These are phyloP conservation scores for Heterobasidion annosum DNA, from an alignment of 1,284 basidiomycete genomes.

Conservation along the genomic window DNA sequence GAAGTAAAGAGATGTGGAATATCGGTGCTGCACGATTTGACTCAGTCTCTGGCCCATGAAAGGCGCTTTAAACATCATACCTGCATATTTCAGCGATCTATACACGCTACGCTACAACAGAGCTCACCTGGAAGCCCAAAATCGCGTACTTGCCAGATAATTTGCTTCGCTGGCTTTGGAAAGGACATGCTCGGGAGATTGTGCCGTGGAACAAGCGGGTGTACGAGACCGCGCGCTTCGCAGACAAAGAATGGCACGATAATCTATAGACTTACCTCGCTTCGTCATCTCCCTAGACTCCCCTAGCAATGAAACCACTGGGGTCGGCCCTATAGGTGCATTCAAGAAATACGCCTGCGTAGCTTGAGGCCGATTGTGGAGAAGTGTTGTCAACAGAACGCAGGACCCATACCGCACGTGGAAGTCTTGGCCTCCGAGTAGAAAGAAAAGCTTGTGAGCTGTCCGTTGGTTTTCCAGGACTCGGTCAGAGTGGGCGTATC, in stretches of 20 bases:
- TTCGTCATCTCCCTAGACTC: constrained; percentile 80
- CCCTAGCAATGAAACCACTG: constrained; percentile 66
- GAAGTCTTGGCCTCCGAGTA: constrained; percentile 73
- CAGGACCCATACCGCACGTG: constrained; percentile 85
- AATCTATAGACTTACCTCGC: constrained; percentile 55
- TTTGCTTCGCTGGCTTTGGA: too few species aligned
- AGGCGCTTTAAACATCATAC: too few species aligned
- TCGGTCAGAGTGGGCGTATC: constrained; percentile 63
- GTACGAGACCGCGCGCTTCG: too few species aligned
- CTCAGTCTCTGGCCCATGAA: too few species aligned
- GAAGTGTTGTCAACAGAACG: constrained; percentile 74
- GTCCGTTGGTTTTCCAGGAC: constrained; percentile 67
- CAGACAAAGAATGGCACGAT: neutral
- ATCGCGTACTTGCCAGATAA: too few species aligned
- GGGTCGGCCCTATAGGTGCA: constrained; percentile 65
- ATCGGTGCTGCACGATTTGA: too few species aligned
- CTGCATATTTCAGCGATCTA: too few species aligned
- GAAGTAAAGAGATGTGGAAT: too few species aligned
- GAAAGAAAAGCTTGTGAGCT: constrained; percentile 67
- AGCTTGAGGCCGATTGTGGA: constrained; percentile 70
- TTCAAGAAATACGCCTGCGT: constrained; percentile 89
- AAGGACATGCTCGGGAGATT: too few species aligned
- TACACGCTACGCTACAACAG: too few species aligned
- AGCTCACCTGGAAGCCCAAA: too few species aligned
- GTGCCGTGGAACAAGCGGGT: too few species aligned